phyloP scores from a whole-genome alignment of 1,139 yeast genomes.

The Kurtzmaniella natalensis region DNA sequence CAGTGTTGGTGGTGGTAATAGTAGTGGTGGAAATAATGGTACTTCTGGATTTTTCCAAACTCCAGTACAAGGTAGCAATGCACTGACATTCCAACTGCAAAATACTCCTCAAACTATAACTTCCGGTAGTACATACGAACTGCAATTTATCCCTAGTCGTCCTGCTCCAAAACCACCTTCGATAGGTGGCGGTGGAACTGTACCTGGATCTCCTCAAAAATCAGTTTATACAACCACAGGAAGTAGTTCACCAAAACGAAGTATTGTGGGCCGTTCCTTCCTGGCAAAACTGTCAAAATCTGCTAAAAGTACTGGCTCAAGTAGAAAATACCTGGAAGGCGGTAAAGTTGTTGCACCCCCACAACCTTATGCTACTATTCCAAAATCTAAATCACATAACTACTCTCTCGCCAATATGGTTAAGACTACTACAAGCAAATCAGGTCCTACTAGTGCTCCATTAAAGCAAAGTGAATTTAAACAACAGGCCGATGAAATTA shows the following conservation, averaged over 20 bases:
- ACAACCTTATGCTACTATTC: constrained; percentile 24
- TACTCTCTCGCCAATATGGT: constrained; percentile 27
- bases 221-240: constrained; percentile 11
- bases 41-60: constrained; percentile 16
- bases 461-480: constrained; percentile 21
- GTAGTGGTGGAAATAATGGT: constrained; percentile 12
- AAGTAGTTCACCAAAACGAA: constrained; percentile 14
- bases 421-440: constrained; percentile 5
- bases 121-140: constrained; percentile 20
- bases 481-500: constrained; percentile 10
- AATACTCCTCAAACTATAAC: constrained; percentile 5
- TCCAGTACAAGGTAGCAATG: constrained; percentile 14
- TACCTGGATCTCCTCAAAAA: constrained; percentile 9
- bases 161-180: constrained; percentile 62
- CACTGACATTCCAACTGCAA: constrained; percentile 3
- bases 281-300: constrained; percentile 39
- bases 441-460: constrained; percentile 41
- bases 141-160: constrained; percentile 58
- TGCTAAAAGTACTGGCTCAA: constrained; percentile 15
- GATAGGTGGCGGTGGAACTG: constrained; percentile 7
- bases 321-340: constrained; percentile 21
- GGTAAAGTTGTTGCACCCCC: constrained; percentile 13
- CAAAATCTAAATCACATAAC: constrained; percentile 44
- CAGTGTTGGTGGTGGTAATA: constrained; percentile 11
- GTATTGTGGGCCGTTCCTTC: constrained; percentile 33